Conservation (phyloP, 495 filamentous ascomycete genomes). For the Aspergillus mulundensis region DNA sequence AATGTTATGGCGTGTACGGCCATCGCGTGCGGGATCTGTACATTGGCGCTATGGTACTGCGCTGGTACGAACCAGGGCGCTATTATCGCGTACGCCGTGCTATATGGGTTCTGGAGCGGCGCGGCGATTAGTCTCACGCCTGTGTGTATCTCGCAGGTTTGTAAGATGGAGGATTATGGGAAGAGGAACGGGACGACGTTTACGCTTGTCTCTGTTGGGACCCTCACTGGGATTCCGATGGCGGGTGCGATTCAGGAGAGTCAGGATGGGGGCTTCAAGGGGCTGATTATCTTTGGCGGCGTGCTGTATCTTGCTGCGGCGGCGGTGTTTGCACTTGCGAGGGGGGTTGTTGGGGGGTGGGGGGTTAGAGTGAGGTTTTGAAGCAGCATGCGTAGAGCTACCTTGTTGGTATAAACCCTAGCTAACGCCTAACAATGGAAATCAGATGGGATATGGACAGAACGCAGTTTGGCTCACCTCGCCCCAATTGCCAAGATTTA, state of each 20-base stretch:
- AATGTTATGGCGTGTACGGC: constrained; percentile 58
- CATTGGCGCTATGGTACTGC: constrained; percentile 51
- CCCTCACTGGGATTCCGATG: constrained; percentile 74
- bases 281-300: constrained; percentile 52
- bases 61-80: constrained; percentile 32
- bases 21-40: constrained; percentile 43
- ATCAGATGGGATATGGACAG: no score
- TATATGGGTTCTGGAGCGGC: constrained; percentile 60
- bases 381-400: no score
- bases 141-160: constrained; percentile 57
- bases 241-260: constrained; percentile 50
- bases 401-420: no score
- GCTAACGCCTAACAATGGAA: no score
- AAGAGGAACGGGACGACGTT: constrained; percentile 61
- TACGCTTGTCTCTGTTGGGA: constrained; percentile 54
- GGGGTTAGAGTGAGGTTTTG: constrained; percentile 20
- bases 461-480: no score
- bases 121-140: constrained; percentile 57
- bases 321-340: constrained; percentile 43
- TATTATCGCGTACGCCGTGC: constrained; percentile 52
- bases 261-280: constrained; percentile 27
- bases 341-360: constrained; percentile 46
- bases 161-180: constrained; percentile 55
- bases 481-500: no score
- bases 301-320: constrained; percentile 46